These are phyloP conservation scores for Sutorius australiensis DNA, from an alignment of 768 basidiomycete genomes.

Conservation along the genomic window DNA sequence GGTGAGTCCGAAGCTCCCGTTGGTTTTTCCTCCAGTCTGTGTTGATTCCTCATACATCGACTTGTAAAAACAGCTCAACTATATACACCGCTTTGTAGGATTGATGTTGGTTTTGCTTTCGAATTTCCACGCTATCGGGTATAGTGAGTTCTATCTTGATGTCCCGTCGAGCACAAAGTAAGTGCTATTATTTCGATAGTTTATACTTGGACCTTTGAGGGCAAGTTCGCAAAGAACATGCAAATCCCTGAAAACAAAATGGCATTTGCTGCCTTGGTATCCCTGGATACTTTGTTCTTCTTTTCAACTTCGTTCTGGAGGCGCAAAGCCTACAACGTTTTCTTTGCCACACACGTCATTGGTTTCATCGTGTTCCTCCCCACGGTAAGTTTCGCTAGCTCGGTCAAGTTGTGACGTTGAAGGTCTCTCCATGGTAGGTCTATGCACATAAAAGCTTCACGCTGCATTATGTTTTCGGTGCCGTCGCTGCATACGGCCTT, in stretches of 20 bases:
- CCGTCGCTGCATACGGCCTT: slow-evolving; percentile 38
- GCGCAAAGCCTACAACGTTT: slow-evolving; percentile 40
- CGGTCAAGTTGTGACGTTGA: slow-evolving; percentile 12
- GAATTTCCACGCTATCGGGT: slow-evolving; percentile 42
- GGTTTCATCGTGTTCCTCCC: slow-evolving; percentile 41
- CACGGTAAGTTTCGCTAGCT: slow-evolving; percentile 22
- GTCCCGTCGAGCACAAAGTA: background rate
- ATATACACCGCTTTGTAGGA: slow-evolving; percentile 53
- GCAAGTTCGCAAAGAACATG: slow-evolving; percentile 15
- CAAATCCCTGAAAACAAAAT: slow-evolving; percentile 12
- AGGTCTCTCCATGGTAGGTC: slow-evolving; percentile 12
- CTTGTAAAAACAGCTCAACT: slow-evolving; percentile 40
- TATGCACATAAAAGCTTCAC: slow-evolving; percentile 25
- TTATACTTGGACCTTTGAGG: slow-evolving; percentile 28
- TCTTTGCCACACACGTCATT: slow-evolving; percentile 40
- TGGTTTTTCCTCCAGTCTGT: background rate
- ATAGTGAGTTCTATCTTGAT: slow-evolving; percentile 26
- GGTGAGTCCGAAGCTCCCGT: slow-evolving; percentile 25
- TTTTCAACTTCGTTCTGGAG: slow-evolving; percentile 42
- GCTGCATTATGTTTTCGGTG: slow-evolving; percentile 41
- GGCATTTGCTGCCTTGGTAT: slow-evolving; percentile 34
- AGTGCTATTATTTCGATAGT: slow-evolving; percentile 15
- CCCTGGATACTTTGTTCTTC: slow-evolving; percentile 36
- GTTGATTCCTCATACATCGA: background rate
- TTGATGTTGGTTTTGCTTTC: slow-evolving; percentile 37